phyloP scores from a whole-genome alignment of 345 rosid genomes.

The Eutrema heterophyllum region DNA sequence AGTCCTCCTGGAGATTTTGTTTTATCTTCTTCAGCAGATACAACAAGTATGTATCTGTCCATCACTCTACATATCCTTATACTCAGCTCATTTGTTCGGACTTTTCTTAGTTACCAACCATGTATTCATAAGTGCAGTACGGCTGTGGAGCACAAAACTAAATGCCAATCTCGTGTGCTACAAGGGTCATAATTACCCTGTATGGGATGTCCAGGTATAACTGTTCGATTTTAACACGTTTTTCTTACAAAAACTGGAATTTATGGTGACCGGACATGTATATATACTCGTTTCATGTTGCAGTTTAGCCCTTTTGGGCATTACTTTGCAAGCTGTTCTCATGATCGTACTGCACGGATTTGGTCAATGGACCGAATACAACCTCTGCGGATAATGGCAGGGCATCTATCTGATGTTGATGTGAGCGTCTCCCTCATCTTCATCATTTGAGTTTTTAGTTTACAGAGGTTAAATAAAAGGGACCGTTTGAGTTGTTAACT shows the following conservation, averaged over 20 bases:
- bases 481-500: background rate
- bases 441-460: background rate
- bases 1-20: constrained; percentile 89
- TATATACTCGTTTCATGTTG: constrained; percentile 31
- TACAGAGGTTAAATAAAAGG: background rate
- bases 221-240: background rate
- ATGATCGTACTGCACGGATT: constrained; percentile 91
- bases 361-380: constrained; percentile 96
- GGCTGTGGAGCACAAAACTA: constrained; percentile 92
- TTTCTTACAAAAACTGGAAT: background rate
- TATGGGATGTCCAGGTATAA: constrained; percentile 96
- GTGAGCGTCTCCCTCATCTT: constrained; percentile 43
- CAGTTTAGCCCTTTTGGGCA: constrained; percentile 97
- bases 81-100: background rate
- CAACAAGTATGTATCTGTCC: constrained; percentile 53
- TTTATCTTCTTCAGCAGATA: constrained; percentile 90
- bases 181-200: constrained; percentile 98
- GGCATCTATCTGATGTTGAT: constrained; percentile 97
- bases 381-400: constrained; percentile 93
- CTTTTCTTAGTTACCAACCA: constrained; percentile 3
- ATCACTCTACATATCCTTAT: background rate
- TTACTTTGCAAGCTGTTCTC: constrained; percentile 92
- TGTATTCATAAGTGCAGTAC: constrained; percentile 44
- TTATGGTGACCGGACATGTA: constrained; percentile 12
- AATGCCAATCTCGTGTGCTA: constrained; percentile 97